Evolutionary conservation across 805 yeast species (phyloP).

Genomic region (Schwanniomyces vanrijiae): DNA sequence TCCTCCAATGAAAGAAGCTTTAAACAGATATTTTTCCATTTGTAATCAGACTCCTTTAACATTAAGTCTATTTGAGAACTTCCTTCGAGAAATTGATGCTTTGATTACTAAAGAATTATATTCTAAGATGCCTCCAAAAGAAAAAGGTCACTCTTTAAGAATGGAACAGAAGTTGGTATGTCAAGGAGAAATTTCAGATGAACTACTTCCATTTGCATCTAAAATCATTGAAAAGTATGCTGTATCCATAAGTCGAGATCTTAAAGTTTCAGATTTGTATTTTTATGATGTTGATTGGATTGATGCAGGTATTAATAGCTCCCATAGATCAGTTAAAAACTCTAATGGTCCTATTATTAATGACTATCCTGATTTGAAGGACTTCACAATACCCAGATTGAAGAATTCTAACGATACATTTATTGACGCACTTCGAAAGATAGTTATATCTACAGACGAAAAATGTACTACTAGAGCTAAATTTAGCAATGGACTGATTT

Average conservation of each 20-base stretch:
- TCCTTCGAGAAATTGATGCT: slow-evolving; percentile 57
- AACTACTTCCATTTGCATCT: slow-evolving; percentile 37
- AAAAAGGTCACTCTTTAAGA: slow-evolving; percentile 37
- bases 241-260: slow-evolving; percentile 40
- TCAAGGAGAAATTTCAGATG: slow-evolving; percentile 57
- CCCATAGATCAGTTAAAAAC: neutral
- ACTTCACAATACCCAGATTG: slow-evolving; percentile 19
- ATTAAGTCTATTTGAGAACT: slow-evolving; percentile 57
- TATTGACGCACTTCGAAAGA: slow-evolving; percentile 39
- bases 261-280: slow-evolving; percentile 54
- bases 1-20: slow-evolving; percentile 54
- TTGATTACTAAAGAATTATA: slow-evolving; percentile 29
- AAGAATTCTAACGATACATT: slow-evolving; percentile 20
- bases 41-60: slow-evolving; percentile 54
- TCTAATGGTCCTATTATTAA: neutral
- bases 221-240: slow-evolving; percentile 50
- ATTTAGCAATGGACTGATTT: slow-evolving; percentile 1
- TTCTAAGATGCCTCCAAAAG: slow-evolving; percentile 17
- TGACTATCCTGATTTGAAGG: slow-evolving; percentile 4
- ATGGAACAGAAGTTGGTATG: slow-evolving; percentile 64
- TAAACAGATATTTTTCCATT: slow-evolving; percentile 48
- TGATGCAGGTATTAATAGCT: slow-evolving; percentile 29
- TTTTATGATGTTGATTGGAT: slow-evolving; percentile 72
- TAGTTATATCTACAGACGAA: slow-evolving; percentile 19
- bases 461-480: neutral